Evolutionary conservation across 176 grass and related monocot genomes (phyloP).

Genomic region (Phragmites australis): DNA sequence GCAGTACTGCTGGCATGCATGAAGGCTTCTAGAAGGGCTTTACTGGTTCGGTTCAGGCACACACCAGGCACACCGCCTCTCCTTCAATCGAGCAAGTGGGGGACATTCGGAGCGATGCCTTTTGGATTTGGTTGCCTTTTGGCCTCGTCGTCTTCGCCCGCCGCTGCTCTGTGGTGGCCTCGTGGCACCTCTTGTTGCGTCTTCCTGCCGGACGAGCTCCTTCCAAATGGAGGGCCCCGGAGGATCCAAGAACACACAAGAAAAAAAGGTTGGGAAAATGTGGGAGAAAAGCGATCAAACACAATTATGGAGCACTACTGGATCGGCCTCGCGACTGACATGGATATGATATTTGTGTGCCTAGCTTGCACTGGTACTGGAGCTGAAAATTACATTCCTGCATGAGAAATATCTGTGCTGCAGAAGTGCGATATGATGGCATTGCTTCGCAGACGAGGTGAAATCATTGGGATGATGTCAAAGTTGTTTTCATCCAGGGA

Average conservation of each 20-base stretch:
- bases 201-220: too few relatives aligned
- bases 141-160: background rate
- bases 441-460: background rate
- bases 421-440: conserved; percentile 1
- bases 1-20: background rate
- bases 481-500: background rate
- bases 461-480: background rate
- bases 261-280: background rate
- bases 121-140: background rate
- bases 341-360: background rate
- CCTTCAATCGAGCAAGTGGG: background rate
- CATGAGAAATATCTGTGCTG: conserved; percentile 1
- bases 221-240: background rate
- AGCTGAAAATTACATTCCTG: too few relatives aligned
- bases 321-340: too few relatives aligned
- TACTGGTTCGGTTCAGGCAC: background rate
- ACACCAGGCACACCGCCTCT: too few relatives aligned
- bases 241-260: background rate
- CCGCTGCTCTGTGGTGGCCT: too few relatives aligned
- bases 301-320: background rate
- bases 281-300: background rate
- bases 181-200: background rate
- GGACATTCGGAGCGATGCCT: background rate
- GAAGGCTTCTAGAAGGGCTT: conserved; percentile 15
- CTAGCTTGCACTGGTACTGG: too few relatives aligned